Conservation (phyloP, 768 basidiomycete species). For the Russula lepida region DNA sequence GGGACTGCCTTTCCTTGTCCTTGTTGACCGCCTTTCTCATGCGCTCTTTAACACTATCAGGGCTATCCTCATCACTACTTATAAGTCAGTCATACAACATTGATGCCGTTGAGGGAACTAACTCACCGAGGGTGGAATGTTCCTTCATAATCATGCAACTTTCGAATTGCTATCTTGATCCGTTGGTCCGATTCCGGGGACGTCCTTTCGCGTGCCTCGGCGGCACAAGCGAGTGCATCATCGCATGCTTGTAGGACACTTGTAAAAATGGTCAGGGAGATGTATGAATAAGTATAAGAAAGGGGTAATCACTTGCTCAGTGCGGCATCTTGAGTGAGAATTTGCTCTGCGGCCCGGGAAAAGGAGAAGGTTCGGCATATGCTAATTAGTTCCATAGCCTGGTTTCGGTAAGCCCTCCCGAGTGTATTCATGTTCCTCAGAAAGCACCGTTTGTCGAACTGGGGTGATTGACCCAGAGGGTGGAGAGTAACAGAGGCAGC, state of each 20-base stretch:
- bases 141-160: not conserved
- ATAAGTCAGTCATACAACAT: not conserved
- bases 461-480: too few relatives aligned
- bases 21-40: not conserved
- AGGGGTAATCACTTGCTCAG: not conserved
- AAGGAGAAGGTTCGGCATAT: not conserved
- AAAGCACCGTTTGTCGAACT: not conserved
- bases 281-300: not conserved
- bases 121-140: not conserved
- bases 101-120: too few relatives aligned
- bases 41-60: not conserved
- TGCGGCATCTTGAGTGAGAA: not conserved
- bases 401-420: not conserved
- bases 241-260: not conserved
- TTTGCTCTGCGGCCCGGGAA: too few relatives aligned
- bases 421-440: too few relatives aligned
- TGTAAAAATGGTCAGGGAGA: not conserved
- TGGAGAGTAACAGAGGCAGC: not conserved
- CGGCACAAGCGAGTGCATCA: not conserved
- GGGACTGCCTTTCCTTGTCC: not conserved
- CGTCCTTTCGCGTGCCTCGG: too few relatives aligned
- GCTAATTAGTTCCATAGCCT: not conserved
- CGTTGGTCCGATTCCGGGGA: too few relatives aligned
- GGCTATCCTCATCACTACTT: too few relatives aligned
- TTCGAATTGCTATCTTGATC: not conserved